Evolutionary conservation across 495 filamentous ascomycete genomes (phyloP).

Genomic region (Neurospora sp.): DNA sequence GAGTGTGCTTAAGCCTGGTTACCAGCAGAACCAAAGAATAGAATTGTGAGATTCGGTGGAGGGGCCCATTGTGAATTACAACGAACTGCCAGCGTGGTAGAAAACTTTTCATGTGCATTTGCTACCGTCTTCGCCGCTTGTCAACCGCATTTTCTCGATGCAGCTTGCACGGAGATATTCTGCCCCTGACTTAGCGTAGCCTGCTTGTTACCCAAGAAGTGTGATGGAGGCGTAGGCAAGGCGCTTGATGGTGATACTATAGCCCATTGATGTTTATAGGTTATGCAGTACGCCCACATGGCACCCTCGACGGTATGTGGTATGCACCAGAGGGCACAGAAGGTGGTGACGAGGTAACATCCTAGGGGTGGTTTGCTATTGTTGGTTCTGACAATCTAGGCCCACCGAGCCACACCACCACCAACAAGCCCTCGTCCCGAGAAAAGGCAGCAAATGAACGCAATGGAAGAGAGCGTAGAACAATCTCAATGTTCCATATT

Average conservation of each 20-base stretch:
- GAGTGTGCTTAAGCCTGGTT: not conserved
- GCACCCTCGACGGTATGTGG: not conserved
- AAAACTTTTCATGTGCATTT: not conserved
- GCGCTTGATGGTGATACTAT: not conserved
- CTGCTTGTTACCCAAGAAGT: not conserved
- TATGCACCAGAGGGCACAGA: not conserved
- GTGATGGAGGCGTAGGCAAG: not conserved
- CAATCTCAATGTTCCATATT: not conserved
- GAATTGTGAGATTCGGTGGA: not conserved
- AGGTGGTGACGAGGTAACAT: not conserved
- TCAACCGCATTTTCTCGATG: not conserved
- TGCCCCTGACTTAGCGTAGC: not conserved
- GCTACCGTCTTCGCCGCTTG: not conserved
- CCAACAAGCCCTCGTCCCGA: not conserved
- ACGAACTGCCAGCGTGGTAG: not conserved
- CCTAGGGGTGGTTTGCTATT: not conserved
- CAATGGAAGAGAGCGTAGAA: not conserved
- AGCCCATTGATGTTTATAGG: not conserved
- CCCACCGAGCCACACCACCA: not conserved
- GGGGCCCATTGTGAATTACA: not conserved
- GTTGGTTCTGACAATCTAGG: not conserved
- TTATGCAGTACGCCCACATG: not conserved
- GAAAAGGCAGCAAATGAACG: not conserved
- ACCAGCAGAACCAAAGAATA: not conserved
- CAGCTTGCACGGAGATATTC: not conserved